These are phyloP conservation scores for Talaromyces wortmannii DNA, from an alignment of 495 filamentous ascomycete genomes.

Conservation along the genomic window DNA sequence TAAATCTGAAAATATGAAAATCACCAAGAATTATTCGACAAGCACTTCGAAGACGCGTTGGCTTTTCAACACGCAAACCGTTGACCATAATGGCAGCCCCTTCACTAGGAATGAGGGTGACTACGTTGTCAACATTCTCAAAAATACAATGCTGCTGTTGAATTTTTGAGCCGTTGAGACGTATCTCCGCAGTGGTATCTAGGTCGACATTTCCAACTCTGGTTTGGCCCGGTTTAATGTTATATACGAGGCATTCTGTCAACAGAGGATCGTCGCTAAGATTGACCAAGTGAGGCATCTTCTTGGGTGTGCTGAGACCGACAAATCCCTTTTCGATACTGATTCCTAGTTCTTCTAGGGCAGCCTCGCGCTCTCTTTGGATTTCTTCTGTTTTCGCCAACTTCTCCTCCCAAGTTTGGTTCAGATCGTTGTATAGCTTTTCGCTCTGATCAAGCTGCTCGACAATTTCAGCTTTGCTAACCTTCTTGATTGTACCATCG, in stretches of 20 bases:
- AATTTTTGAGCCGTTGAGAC: constrained; percentile 90
- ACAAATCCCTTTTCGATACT: constrained; percentile 98
- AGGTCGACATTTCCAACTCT: constrained; percentile 86
- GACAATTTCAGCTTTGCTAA: constrained; percentile 96
- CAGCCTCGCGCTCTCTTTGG: constrained; percentile 93
- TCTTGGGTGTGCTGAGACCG: constrained; percentile 91
- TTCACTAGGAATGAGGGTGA: constrained; percentile 82
- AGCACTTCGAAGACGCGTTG: constrained; percentile 79
- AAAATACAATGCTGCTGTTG: constrained; percentile 89
- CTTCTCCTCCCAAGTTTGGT: constrained; percentile 99
- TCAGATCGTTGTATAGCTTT: constrained; percentile 92
- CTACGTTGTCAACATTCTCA: constrained; percentile 83
- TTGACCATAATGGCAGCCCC: constrained; percentile 97
- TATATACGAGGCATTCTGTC: constrained; percentile 96
- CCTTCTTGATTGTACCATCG: constrained; percentile 85
- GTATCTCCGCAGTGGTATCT: constrained; percentile 76
- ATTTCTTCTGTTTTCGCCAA: constrained; percentile 91
- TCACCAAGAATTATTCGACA: constrained; percentile 94
- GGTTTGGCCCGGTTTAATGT: constrained; percentile 91
- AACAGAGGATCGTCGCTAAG: constrained; percentile 92
- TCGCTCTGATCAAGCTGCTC: constrained; percentile 94
- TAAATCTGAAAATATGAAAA: constrained; percentile 99
- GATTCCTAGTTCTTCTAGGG: constrained; percentile 93
- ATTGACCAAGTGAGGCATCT: constrained; percentile 98
- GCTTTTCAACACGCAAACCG: constrained; percentile 75